Conservation (phyloP, 2,329 filamentous ascomycete species). For the Emmonsia crescens region DNA sequence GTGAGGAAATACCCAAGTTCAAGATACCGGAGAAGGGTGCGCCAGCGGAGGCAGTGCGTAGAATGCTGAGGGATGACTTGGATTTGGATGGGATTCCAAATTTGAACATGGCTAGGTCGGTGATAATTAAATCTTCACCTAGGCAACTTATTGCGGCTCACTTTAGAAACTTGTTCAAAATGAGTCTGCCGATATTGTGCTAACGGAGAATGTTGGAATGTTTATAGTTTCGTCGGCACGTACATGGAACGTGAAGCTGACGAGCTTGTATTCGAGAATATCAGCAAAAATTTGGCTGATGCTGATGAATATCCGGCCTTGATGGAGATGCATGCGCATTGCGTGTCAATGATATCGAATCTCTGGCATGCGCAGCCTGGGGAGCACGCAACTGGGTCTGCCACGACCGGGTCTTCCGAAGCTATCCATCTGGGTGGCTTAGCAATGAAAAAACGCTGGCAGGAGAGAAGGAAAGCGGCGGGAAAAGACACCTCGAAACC, state of each 20-base stretch:
- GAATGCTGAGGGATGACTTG: conserved; percentile 53
- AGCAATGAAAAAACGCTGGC: conserved; percentile 66
- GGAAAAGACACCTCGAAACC: conserved; percentile 55
- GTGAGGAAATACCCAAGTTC: conserved; percentile 25
- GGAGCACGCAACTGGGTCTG: conserved; percentile 56
- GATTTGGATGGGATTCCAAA: conserved; percentile 57
- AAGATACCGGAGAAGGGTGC: conserved; percentile 23
- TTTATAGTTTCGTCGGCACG: conserved; percentile 53
- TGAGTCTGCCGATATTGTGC: neutral
- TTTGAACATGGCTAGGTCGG: conserved; percentile 51
- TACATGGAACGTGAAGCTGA: conserved; percentile 60
- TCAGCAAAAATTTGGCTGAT: conserved; percentile 63
- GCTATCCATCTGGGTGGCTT: conserved; percentile 60
- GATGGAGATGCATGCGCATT: conserved; percentile 53
- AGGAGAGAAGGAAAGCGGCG: conserved; percentile 48
- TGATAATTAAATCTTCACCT: neutral
- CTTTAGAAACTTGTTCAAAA: neutral
- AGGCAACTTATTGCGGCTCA: neutral
- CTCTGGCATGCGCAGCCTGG: conserved; percentile 53
- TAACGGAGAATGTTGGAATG: conserved; percentile 7
- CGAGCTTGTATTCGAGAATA: conserved; percentile 55
- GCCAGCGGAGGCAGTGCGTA: conserved; percentile 50
- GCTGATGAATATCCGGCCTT: conserved; percentile 54
- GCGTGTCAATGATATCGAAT: conserved; percentile 56
- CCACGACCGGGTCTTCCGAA: conserved; percentile 61